phyloP scores from a whole-genome alignment of 768 basidiomycete species.

The Ramaria sp. region DNA sequence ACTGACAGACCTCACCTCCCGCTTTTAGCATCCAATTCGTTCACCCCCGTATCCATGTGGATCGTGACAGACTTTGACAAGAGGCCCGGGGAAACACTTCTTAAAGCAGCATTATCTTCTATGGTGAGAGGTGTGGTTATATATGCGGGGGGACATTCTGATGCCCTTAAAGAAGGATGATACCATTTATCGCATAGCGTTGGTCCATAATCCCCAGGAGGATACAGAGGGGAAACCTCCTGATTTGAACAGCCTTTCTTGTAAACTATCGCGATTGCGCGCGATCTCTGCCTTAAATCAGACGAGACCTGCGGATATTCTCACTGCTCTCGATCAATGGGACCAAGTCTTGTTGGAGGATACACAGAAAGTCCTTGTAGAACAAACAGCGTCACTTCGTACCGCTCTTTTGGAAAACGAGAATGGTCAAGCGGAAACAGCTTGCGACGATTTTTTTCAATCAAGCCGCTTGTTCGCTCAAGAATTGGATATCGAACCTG shows the following conservation, averaged over 20 bases:
- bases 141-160: background rate
- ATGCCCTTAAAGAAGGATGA: constrained; percentile 27
- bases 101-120: constrained; percentile 55
- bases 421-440: constrained; percentile 20
- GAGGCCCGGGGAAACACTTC: constrained; percentile 41
- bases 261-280: constrained; percentile 40
- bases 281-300: constrained; percentile 28
- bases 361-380: background rate
- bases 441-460: constrained; percentile 32
- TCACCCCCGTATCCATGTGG: constrained; percentile 28
- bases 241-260: constrained; percentile 26
- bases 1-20: background rate
- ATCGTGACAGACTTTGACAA: constrained; percentile 74
- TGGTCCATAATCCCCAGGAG: constrained; percentile 59
- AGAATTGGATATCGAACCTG: constrained; percentile 47
- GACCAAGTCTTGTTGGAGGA: background rate
- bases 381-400: constrained; percentile 17
- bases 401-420: constrained; percentile 13
- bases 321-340: constrained; percentile 27
- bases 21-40: background rate
- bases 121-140: constrained; percentile 33
- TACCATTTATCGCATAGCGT: constrained; percentile 49
- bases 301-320: constrained; percentile 26
- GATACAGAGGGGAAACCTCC: constrained; percentile 8
- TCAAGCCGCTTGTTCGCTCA: constrained; percentile 38